Base-by-base conservation (phyloP, 768 basidiomycete genomes). In the Rhodotorula diobovata region DNA sequence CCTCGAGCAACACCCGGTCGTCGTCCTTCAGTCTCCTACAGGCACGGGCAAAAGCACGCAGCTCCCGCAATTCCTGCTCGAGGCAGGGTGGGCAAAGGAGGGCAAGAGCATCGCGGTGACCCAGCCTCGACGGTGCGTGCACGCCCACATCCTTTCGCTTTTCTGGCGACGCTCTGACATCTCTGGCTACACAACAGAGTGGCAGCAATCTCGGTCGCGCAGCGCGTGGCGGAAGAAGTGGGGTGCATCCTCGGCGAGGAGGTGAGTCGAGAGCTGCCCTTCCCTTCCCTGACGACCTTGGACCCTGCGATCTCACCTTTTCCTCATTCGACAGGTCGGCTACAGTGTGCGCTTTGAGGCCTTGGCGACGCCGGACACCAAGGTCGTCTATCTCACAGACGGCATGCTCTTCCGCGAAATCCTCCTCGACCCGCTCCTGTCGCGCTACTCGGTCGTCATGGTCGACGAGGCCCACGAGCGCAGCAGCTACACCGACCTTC, bases 1-100 rank as follows among this genome's bases (percentile, higher is more conserved):
- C 68, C 81, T 97, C 35, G 95, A 98, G 81, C 87, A 85, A 63
- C 85, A 89, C 78, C 89, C 89, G 9, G 89, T 93, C 16, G 84
- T 88, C 4, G 91, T 78, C 30, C 63, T 73, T 5, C 71, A 73
- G 60, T 50, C 90, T 16, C 90, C 97, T 77, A 98, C 96, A 0
- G 96, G 96, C 6, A 96, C 91, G 68, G 96, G 96, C 57, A 98
- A 99, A 82, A 95, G 93, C 14, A 99, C 95, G 73, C 95, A 99
- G 81, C 85, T 99, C 56, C 95, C 96, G 3, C 96, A 98, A 81
- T 99, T 91, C 81, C 85, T 98, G 25, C 83, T 89, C 68, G 93
- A 98, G 83, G 87, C 90, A 12, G 93, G 93, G 18, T 97, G 95
- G 95, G 89, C 92, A 23, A 81, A 84, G 4, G 85, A 89, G 54